phyloP scores from a whole-genome alignment of 352 stramenopile species.

The Pythium plurisporium region DNA sequence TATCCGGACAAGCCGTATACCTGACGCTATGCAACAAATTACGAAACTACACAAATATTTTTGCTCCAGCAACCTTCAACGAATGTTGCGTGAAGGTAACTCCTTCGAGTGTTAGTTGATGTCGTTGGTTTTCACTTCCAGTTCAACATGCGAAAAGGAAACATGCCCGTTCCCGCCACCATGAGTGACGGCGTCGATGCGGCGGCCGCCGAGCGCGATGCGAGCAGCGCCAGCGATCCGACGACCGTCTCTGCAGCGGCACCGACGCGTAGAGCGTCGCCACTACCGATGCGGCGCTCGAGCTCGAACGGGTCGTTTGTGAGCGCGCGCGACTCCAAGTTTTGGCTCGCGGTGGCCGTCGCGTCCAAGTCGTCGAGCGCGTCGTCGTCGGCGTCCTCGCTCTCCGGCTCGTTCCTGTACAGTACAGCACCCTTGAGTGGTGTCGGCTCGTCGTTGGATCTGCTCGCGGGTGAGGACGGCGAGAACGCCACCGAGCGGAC shows the following conservation, averaged over 20 bases:
- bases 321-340: conserved; percentile 62
- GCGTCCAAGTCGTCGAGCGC: conserved; percentile 29
- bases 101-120: background rate
- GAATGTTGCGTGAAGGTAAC: background rate
- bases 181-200: background rate
- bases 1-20: too few relatives aligned
- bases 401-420: background rate
- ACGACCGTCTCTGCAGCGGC: background rate
- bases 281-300: background rate
- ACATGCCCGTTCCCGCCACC: background rate
- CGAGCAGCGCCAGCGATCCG: background rate
- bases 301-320: conserved; percentile 33
- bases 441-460: conserved; percentile 1
- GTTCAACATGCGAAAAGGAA: conserved; percentile 12
- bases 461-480: background rate
- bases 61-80: background rate
- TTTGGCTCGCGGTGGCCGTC: conserved; percentile 53
- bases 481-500: background rate
- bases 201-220: too few relatives aligned
- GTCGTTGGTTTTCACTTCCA: too few relatives aligned
- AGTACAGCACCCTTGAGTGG: background rate
- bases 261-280: background rate
- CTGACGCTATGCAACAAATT: too few relatives aligned
- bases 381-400: conserved; percentile 9
- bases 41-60: too few relatives aligned